Percentiles rank a stretch among this genome's conserved stretches.
These are phyloP conservation scores for Harringtonia aguacate DNA, from an alignment of 2,329 filamentous ascomycete genomes.

Conservation along the genomic window DNA sequence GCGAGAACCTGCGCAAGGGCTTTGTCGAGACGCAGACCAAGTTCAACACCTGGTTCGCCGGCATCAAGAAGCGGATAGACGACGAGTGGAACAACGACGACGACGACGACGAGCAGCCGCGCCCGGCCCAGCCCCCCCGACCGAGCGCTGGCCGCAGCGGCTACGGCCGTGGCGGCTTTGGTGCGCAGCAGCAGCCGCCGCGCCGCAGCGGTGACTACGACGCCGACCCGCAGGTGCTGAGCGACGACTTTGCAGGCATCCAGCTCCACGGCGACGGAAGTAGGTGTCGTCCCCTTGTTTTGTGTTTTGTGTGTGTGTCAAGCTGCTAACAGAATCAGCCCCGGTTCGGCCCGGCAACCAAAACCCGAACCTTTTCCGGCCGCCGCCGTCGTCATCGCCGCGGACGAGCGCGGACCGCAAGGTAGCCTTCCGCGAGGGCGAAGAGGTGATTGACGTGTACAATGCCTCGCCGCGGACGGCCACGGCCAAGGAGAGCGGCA, in stretches of 20 bases:
- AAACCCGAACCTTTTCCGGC: conserved; percentile 74
- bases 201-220: conserved; percentile 87
- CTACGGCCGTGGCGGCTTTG: conserved; percentile 21
- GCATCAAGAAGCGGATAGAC: conserved; percentile 85
- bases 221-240: conserved; percentile 80
- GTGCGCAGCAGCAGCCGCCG: conserved; percentile 38
- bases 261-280: conserved; percentile 52
- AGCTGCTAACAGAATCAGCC: conserved; percentile 23
- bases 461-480: conserved; percentile 45
- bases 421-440: conserved; percentile 50
- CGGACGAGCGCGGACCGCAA: conserved; percentile 37
- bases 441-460: conserved; percentile 72
- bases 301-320: neutral
- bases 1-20: conserved; percentile 85
- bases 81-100: conserved; percentile 71
- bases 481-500: conserved; percentile 37
- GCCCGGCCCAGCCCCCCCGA: neutral
- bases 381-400: conserved; percentile 42
- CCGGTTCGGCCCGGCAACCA: conserved; percentile 58
- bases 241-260: conserved; percentile 76
- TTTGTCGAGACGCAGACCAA: conserved; percentile 90
- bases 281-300: conserved; percentile 26
- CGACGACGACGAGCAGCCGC: conserved; percentile 27
- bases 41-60: conserved; percentile 87
- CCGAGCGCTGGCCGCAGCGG: conserved; percentile 11